Evolutionary conservation across 371 early-diverging fungal genomes (phyloP).

Genomic region (Basidiobolus meristosporus): DNA sequence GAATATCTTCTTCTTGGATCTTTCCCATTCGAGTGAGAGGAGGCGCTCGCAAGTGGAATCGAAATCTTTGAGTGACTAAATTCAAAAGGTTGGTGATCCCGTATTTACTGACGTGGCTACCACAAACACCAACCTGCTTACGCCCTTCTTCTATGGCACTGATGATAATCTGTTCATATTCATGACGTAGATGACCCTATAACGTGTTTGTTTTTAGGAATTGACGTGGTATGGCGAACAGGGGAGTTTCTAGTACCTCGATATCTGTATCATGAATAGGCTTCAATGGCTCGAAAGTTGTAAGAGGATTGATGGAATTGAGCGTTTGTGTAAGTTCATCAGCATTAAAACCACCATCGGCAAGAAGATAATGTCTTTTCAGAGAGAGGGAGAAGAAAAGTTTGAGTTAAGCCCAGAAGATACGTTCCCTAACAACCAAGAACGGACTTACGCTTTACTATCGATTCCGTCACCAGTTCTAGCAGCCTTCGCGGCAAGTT

Average conservation of each 20-base stretch:
- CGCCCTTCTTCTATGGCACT: conserved; percentile 47
- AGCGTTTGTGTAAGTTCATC: conserved; percentile 29
- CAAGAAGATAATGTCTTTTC: conserved; percentile 34
- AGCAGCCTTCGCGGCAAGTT: conserved; percentile 28
- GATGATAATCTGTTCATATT: conserved; percentile 49
- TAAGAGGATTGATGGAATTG: conserved; percentile 30
- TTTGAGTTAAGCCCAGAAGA: too few species aligned
- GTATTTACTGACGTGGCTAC: neutral
- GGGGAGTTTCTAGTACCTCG: conserved; percentile 16
- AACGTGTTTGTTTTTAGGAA: neutral
- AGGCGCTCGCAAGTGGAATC: conserved; percentile 21
- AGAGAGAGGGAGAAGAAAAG: neutral
- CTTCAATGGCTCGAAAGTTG: conserved; percentile 44
- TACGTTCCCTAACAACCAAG: too few species aligned
- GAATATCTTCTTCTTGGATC: conserved; percentile 37
- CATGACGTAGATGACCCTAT: conserved; percentile 40
- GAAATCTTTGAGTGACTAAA: conserved; percentile 22
- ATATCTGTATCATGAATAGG: conserved; percentile 53
- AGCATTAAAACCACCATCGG: conserved; percentile 55
- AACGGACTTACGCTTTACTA: conserved; percentile 17
- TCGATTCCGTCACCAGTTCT: conserved; percentile 17
- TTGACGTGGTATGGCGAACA: neutral
- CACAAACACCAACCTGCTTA: conserved; percentile 12
- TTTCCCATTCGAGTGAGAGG: conserved; percentile 43
- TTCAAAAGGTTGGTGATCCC: neutral